phyloP scores from a whole-genome alignment of 495 filamentous ascomycete genomes.

The Lepraria neglecta region DNA sequence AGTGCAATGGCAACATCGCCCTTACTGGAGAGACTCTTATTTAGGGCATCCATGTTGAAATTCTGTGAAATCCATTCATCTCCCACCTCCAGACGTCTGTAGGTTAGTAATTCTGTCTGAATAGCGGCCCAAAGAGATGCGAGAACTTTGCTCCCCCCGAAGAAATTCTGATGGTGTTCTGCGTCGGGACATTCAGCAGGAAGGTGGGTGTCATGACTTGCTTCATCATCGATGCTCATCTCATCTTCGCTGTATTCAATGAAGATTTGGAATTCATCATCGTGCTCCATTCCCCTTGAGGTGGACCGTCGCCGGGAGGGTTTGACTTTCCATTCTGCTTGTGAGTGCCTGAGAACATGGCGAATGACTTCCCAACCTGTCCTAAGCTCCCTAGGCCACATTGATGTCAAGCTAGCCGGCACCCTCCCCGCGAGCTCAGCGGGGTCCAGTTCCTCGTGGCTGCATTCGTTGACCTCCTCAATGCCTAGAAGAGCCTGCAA shows the following conservation, averaged over 20 bases:
- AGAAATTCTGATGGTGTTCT: constrained; percentile 21
- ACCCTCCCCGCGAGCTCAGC: constrained; percentile 14
- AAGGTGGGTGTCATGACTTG: background rate
- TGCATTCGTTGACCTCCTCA: constrained; percentile 13
- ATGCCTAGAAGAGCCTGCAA: constrained; percentile 15
- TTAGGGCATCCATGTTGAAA: constrained; percentile 27
- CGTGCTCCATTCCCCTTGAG: background rate
- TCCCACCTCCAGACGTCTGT: constrained; percentile 26
- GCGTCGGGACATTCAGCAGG: constrained; percentile 4
- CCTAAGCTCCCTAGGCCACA: constrained; percentile 18
- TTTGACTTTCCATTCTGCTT: constrained; percentile 9
- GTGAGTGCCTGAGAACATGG: constrained; percentile 16
- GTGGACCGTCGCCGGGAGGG: background rate
- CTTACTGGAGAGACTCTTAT: constrained; percentile 20
- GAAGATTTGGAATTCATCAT: background rate
- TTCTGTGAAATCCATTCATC: constrained; percentile 32
- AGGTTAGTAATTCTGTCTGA: constrained; percentile 30
- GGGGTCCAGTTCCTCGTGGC: constrained; percentile 18
- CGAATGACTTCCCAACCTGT: constrained; percentile 22
- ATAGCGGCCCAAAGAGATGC: constrained; percentile 29
- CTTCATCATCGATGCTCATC: constrained; percentile 4
- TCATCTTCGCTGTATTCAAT: constrained; percentile 10
- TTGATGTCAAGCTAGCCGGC: background rate
- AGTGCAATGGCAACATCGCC: constrained; percentile 20
- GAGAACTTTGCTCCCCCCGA: constrained; percentile 22